These are phyloP conservation scores for Crataegus laevigata DNA, from an alignment of 306 rosid genomes.

Conservation along the genomic window DNA sequence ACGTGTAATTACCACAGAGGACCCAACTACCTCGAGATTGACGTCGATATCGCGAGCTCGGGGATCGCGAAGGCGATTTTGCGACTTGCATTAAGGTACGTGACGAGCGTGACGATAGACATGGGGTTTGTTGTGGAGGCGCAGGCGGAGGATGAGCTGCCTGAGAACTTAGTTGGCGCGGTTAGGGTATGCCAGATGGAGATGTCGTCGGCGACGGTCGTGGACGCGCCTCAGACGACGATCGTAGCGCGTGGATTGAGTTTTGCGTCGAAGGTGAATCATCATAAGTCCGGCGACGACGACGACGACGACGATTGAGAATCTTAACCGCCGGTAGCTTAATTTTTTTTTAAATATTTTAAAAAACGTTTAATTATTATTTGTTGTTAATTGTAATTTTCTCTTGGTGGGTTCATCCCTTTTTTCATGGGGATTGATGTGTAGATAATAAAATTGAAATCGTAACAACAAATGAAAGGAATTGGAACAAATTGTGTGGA, in stretches of 20 bases:
- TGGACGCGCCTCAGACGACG: constrained; percentile 31
- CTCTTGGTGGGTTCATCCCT: background rate
- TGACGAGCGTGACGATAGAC: constrained; percentile 72
- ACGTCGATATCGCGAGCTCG: constrained; percentile 86
- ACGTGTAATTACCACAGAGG: constrained; percentile 83
- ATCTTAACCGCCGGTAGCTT: background rate
- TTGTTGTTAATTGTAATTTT: constrained; percentile 3
- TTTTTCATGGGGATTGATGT: constrained; percentile 5
- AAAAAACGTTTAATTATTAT: background rate
- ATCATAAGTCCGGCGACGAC: constrained; percentile 30
- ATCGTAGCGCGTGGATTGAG: constrained; percentile 34
- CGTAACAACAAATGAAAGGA: background rate
- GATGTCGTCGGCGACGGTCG: constrained; percentile 56
- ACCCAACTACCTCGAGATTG: constrained; percentile 63
- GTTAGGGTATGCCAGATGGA: constrained; percentile 87
- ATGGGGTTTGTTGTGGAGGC: constrained; percentile 92
- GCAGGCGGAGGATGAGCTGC: constrained; percentile 77
- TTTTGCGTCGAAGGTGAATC: constrained; percentile 46
- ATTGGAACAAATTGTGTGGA: too few species aligned
- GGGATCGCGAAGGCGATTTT: constrained; percentile 77
- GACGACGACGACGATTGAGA: constrained; percentile 7
- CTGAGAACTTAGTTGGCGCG: constrained; percentile 73
- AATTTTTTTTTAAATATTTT: background rate
- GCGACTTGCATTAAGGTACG: constrained; percentile 73
- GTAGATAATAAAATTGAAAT: constrained; percentile 8